phyloP scores from a whole-genome alignment of 2,329 filamentous ascomycete species.

The Sclerotinia minor region DNA sequence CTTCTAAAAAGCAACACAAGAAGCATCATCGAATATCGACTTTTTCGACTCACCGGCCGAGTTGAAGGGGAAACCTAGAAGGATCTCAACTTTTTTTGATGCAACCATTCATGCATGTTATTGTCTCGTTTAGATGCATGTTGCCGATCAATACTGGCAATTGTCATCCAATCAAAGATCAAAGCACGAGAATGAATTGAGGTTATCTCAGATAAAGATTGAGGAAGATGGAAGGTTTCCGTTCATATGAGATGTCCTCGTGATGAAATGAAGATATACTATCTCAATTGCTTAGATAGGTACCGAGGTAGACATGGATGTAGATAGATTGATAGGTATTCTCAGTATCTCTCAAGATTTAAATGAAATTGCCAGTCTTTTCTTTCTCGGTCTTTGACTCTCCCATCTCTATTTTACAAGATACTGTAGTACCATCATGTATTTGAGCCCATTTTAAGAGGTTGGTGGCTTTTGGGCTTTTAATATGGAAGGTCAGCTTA shows the following conservation, averaged over 20 bases:
- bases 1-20: not conserved
- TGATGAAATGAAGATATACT: conserved; percentile 21
- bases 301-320: not conserved
- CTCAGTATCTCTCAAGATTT: no score
- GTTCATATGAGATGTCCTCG: conserved; percentile 17
- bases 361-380: not conserved
- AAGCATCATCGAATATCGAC: not conserved
- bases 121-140: conserved; percentile 22
- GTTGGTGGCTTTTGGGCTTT: conserved; percentile 2
- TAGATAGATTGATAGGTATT: not conserved
- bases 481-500: conserved; percentile 1
- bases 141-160: conserved; percentile 19
- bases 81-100: conserved; percentile 13
- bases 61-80: conserved; percentile 13
- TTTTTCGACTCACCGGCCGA: conserved; percentile 5
- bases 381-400: no score
- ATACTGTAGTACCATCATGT: conserved; percentile 1
- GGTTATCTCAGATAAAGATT: conserved; percentile 2
- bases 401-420: not conserved
- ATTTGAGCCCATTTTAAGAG: not conserved
- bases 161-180: conserved; percentile 3
- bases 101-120: conserved; percentile 21
- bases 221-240: not conserved
- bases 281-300: not conserved
- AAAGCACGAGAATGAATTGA: conserved; percentile 6